Evolutionary conservation across 2,329 filamentous ascomycete species (phyloP).

Genomic region (Calonectria hongkongensis): DNA sequence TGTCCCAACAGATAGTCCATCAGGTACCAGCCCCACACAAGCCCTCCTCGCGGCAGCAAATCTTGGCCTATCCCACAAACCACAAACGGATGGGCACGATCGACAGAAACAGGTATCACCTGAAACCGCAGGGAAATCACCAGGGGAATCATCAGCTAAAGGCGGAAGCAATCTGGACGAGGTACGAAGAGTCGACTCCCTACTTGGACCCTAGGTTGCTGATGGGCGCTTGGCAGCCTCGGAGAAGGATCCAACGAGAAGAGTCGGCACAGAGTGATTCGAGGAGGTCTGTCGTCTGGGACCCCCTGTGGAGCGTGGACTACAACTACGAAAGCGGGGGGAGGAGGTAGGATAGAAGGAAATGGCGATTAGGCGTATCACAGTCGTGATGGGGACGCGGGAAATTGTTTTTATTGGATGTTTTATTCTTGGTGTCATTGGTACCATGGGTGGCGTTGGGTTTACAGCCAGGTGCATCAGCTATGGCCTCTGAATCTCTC

Average conservation of each 20-base stretch:
- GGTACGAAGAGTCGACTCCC: conserved; percentile 73
- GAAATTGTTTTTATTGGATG: conserved; percentile 17
- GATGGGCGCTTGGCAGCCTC: conserved; percentile 56
- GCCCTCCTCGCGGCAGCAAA: conserved; percentile 52
- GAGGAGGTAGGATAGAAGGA: conserved; percentile 51
- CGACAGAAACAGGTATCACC: conserved; percentile 43
- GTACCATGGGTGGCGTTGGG: conserved; percentile 41
- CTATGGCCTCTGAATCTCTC: conserved; percentile 37
- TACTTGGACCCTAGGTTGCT: conserved; percentile 68
- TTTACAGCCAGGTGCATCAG: conserved; percentile 41
- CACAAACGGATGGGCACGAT: conserved; percentile 36
- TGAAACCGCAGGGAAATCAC: conserved; percentile 48
- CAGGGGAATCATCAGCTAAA: conserved; percentile 53
- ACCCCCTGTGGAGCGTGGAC: conserved; percentile 77
- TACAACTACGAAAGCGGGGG: conserved; percentile 70
- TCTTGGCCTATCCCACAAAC: conserved; percentile 44
- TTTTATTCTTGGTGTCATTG: conserved; percentile 26
- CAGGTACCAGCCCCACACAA: conserved; percentile 64
- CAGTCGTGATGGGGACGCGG: conserved; percentile 1
- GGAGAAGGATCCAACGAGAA: conserved; percentile 61
- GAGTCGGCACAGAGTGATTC: conserved; percentile 62
- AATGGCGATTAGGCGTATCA: conserved; percentile 25
- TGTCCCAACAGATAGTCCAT: conserved; percentile 65
- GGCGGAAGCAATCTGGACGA: conserved; percentile 61
- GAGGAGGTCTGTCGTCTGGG: conserved; percentile 77